phyloP scores from a whole-genome alignment of 2,329 filamentous ascomycete species.

The Pseudogymnoascus destructans region DNA sequence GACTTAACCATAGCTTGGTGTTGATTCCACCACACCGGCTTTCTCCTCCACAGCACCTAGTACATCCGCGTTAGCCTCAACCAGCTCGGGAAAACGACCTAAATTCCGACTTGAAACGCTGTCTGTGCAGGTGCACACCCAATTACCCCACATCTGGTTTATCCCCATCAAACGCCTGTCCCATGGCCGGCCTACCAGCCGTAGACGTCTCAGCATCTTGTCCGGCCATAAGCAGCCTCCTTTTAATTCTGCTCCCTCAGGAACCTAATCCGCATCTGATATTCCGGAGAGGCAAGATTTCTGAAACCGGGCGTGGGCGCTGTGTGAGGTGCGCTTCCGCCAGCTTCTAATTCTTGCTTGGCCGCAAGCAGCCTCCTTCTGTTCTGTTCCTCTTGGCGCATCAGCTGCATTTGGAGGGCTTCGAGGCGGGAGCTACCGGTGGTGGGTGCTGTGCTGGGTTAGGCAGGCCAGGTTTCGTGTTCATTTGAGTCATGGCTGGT shows the following conservation, averaged over 20 bases:
- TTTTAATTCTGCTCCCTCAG: slow-evolving; percentile 79
- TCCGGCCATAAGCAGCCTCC: slow-evolving; percentile 69
- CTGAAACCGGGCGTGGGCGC: no score
- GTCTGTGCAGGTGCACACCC: background rate
- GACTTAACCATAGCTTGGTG: background rate
- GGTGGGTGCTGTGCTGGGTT: background rate
- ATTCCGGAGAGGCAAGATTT: slow-evolving; percentile 35
- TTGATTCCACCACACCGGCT: background rate
- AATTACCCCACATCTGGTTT: background rate
- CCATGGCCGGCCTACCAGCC: slow-evolving; percentile 14
- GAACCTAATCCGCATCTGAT: slow-evolving; percentile 81
- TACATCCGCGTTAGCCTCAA: background rate
- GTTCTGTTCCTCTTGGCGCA: slow-evolving; percentile 77
- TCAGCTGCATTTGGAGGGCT: slow-evolving; percentile 82
- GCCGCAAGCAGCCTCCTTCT: slow-evolving; percentile 79
- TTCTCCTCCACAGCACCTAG: background rate
- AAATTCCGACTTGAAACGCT: background rate
- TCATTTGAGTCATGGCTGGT: background rate
- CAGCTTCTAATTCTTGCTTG: slow-evolving; percentile 51
- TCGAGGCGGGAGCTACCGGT: slow-evolving; percentile 62
- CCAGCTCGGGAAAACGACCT: background rate
- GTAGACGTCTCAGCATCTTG: slow-evolving; percentile 64
- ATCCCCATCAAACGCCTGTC: background rate
- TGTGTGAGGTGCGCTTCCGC: background rate
- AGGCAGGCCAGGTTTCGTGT: background rate